These are phyloP conservation scores for Chrysanthemum seticuspe DNA, from an alignment of 129 eudicot species.

Conservation along the genomic window DNA sequence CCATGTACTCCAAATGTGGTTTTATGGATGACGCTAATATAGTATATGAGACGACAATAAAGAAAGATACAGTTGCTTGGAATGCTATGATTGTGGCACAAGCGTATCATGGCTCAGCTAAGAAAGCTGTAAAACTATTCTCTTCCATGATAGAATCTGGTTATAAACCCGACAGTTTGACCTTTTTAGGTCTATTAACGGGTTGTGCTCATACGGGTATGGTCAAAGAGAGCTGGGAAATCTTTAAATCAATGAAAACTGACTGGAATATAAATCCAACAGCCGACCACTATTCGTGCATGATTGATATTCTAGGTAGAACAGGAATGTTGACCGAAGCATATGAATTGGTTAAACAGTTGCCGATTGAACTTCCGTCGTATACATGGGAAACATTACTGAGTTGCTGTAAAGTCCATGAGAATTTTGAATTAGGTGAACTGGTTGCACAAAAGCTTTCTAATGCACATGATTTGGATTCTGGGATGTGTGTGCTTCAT, in stretches of 20 bases:
- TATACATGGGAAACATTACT: conserved; percentile 67
- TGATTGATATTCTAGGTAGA: conserved; percentile 61
- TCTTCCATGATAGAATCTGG: conserved; percentile 47
- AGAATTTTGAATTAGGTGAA: conserved; percentile 51
- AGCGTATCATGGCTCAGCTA: conserved; percentile 56
- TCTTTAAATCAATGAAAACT: conserved; percentile 48
- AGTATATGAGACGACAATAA: conserved; percentile 35
- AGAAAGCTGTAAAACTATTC: conserved; percentile 46
- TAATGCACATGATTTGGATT: conserved; percentile 22
- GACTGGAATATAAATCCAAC: conserved; percentile 41
- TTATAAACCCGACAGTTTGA: conserved; percentile 47
- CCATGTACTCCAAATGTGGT: conserved; percentile 85
- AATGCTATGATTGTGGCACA: conserved; percentile 65
- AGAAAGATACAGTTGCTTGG: conserved; percentile 27
- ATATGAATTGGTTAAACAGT: conserved; percentile 49
- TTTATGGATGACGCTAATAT: conserved; percentile 42
- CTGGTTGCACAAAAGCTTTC: conserved; percentile 40
- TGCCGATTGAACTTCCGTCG: conserved; percentile 48
- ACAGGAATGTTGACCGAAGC: conserved; percentile 53
- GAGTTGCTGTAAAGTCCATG: conserved; percentile 65
- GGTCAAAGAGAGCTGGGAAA: conserved; percentile 48
- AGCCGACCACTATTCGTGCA: conserved; percentile 52
- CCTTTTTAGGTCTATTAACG: conserved; percentile 55
- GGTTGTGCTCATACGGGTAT: conserved; percentile 73
- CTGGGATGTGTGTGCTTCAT: conserved; percentile 52